Evolutionary conservation across 306 rosid genomes (phyloP), one percentile per base, ranked within the genome.

Genomic region (Oemleria cerasiformis): DNA sequence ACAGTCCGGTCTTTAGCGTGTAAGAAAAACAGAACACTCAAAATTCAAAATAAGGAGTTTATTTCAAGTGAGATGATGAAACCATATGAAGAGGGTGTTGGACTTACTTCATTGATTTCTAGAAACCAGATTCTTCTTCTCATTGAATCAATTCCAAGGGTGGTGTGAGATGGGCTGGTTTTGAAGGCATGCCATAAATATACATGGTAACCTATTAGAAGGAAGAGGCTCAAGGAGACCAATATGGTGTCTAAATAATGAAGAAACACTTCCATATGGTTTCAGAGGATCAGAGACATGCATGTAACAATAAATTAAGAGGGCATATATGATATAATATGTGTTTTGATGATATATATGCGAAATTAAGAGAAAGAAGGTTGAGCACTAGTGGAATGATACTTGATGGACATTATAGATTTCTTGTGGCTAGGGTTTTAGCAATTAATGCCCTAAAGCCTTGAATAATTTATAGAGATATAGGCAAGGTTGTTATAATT

Each of bases 161-260:
- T 84, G 42, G 96, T 86, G 4, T 16, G 44, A 39, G 77, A 81
- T 65, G 96, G 91, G 49, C 78, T 85, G 79, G 74, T 84, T 81
- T 85, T 92, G 74, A 86, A 80, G 74, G 62, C 43, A 66, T 76
- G 67, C 79, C 85, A 90, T 9, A 92, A 84, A 73, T 85, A 85
- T 47, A 55, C 83, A 83, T 92, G 98, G 74, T 90, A 92, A 23
- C 81, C 86, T 17, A 79, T 62, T 6, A 79, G 78, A 15, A 86
- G 79, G 63, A 88, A 76, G 20, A 92, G 42, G 69, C 98, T 86
- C 40, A 84, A 16, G 63, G 91, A 79, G 23, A 86, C 77, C 72
- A 92, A 81, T 6, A 88, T 79, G 71, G 85, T 78, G 56, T 92
- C 96, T 64, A 90, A 71, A 76, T 74, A 87, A 30, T n/a, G n/a